These are phyloP conservation scores for Rhodosporidiobolus sp. DNA, from an alignment of 768 basidiomycete genomes.

Conservation along the genomic window DNA sequence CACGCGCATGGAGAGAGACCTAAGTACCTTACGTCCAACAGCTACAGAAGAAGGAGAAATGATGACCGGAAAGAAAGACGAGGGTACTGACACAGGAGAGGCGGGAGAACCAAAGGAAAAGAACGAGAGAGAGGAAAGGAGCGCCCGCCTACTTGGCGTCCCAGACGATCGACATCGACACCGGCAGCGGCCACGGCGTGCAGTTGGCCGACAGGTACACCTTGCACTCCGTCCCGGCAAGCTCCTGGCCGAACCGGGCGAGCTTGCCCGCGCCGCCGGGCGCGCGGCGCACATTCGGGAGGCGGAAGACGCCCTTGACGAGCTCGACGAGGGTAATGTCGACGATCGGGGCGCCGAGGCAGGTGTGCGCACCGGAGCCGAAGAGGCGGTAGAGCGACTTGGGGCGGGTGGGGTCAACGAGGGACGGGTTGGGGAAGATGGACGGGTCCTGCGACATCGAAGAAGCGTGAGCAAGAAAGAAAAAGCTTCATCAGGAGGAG, in stretches of 20 bases:
- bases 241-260: not conserved
- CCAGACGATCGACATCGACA: constrained; percentile 18
- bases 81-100: not conserved
- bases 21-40: not conserved
- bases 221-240: constrained; percentile 8
- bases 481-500: not conserved
- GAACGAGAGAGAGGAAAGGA: too few species aligned
- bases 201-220: constrained; percentile 1
- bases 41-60: not conserved
- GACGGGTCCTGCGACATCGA: constrained; percentile 7
- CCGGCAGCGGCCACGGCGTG: constrained; percentile 1
- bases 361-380: constrained; percentile 22
- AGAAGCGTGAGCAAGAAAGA: too few species aligned
- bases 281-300: constrained; percentile 22
- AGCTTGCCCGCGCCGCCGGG: constrained; percentile 16
- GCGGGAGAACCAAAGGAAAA: not conserved
- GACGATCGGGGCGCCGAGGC: constrained; percentile 15
- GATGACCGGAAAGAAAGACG: too few species aligned
- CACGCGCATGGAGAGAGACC: not conserved
- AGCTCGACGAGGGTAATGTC: constrained; percentile 2
- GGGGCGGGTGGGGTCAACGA: constrained; percentile 2
- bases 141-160: not conserved
- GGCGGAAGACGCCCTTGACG: constrained; percentile 10
- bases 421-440: constrained; percentile 15
- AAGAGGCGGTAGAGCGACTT: constrained; percentile 19